Base-by-base conservation (phyloP, 2,329 filamentous ascomycete genomes). In the Alternaria sp. region DNA sequence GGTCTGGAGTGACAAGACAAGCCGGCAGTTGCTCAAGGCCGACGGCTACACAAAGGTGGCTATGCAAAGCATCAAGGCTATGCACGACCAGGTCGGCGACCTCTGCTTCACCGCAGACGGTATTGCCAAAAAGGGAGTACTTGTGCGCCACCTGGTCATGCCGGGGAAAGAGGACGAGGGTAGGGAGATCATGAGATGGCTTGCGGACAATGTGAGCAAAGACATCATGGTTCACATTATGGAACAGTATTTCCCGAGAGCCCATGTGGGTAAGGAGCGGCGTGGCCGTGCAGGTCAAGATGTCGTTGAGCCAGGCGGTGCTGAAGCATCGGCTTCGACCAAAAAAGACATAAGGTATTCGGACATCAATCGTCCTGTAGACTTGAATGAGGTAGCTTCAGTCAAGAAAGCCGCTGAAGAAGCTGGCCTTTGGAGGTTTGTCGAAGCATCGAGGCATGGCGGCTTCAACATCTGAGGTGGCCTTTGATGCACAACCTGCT, bases 191-290 rank as follows among this genome's bases (percentile, higher is more conserved):
- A 90, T 96, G 83, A 83, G 81, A 62, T 96, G 91, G 84, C 81
- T 96, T 16, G 92, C 91, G 0, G 81, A 85, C 28, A 86, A 93
- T 53, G 84, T 96, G 2, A 92, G 90, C 4, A 84, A 81, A 56
- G 91, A 95, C 75, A 83, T 91, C 43, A 94, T 94, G 77, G 86
- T 95, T 61, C 90, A 96, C 74, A 89, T 96, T 66, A 95, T 95
- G 92, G 92, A 96, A 78, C 92, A 96, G 78, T 95, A 95, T 72
- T 88, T 88, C 63, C 92, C 92, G 0, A 87, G 91, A 64, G 92
- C 91, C 0, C 88, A 96, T 75, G 92, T 96, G 1, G 92, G 92
- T 4, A 94, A 93, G 80, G 81, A 82, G 54, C 87, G 66, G 20
- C 70, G 74, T 20, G 59, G 67, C 26, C 57, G 41, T 22, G n/a